Evolutionary conservation across 805 yeast species (phyloP).

Genomic region (Starmerella ratchasimensis): DNA sequence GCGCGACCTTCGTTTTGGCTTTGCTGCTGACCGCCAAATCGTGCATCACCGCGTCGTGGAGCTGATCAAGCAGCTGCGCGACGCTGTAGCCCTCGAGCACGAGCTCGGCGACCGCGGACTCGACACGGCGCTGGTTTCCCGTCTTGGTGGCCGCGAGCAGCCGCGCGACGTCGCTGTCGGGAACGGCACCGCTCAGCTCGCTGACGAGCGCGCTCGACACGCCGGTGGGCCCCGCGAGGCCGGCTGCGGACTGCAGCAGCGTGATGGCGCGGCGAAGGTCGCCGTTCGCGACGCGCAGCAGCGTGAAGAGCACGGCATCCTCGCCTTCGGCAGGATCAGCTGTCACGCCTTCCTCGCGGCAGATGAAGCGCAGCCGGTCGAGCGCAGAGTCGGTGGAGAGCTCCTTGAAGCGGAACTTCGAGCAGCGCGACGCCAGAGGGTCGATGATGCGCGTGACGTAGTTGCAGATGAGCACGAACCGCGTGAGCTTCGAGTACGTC

Average conservation of each 20-base stretch:
- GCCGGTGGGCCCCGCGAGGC: slow-evolving; percentile 20
- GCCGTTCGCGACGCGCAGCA: slow-evolving; percentile 66
- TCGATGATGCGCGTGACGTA: slow-evolving; percentile 94
- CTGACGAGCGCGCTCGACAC: slow-evolving; percentile 38
- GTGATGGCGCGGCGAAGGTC: slow-evolving; percentile 92
- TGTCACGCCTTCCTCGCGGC: slow-evolving; percentile 35
- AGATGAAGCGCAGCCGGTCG: slow-evolving; percentile 48
- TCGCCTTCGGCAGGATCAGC: slow-evolving; percentile 29
- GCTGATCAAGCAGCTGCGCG: slow-evolving; percentile 52
- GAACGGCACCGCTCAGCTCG: slow-evolving; percentile 69
- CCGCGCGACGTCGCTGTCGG: slow-evolving; percentile 33
- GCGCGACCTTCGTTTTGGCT: slow-evolving; percentile 53
- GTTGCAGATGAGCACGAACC: slow-evolving; percentile 91
- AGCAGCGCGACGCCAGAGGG: slow-evolving; percentile 91
- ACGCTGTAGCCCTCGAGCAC: slow-evolving; percentile 67
- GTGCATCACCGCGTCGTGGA: slow-evolving; percentile 52
- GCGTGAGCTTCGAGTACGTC: slow-evolving; percentile 53
- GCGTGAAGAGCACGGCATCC: slow-evolving; percentile 51
- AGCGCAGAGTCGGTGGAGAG: slow-evolving; percentile 61
- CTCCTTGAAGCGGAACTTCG: slow-evolving; percentile 80
- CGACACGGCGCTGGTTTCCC: slow-evolving; percentile 22
- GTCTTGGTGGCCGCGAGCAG: slow-evolving; percentile 30
- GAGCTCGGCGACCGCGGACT: slow-evolving; percentile 35
- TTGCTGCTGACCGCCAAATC: slow-evolving; percentile 37
- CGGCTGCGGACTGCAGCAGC: slow-evolving; percentile 59